Evolutionary conservation across 1,139 yeast genomes (phyloP), one percentile per base, ranked within the genome.

Genomic region (Candida sanyaensis): DNA sequence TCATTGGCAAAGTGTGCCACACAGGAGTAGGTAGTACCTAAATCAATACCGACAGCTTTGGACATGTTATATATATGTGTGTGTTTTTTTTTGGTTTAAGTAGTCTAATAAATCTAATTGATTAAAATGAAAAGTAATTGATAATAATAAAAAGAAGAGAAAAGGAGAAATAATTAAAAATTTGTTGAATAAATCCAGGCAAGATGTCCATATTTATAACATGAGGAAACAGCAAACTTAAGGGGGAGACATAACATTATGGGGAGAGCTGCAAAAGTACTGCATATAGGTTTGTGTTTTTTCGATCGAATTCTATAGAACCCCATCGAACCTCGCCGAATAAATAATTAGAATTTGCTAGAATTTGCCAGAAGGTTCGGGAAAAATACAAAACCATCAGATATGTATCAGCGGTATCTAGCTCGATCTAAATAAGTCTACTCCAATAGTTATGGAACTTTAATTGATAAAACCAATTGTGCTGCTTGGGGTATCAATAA

Each of bases 11-110:
- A 83, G 65, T 83, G 88, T 42, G 88, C 91, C 52, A 85, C 91
- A 81, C 90, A 85, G 33, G 90, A 84, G 73, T 84, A 85, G 42
- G 91, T 85, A 45, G 91, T 85, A 68, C 91, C 91, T 77, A 85
- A 84, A 74, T 85, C 91, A 71, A 85, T 85, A 66, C 91, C 91
- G 55, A 85, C 79, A 68, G 89, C 88, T 70, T 78, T 81, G 48
- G 86, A 73, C 87, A 83, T 82, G 32, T 40, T 50, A 40, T 47
- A 39, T 12, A 29, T 26, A 36, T 26, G 9, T 6, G 28, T 31
- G n/a, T n/a, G n/a, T n/a, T n/a, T n/a, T n/a, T 33, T n/a, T n/a
- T 12, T 45, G n/a, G n/a, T 39, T 39, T 8, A 34, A 21, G 21
- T 24, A 37, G 28, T 44, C 46, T 39, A 44, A 21, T 44, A 34